Base-by-base conservation (phyloP, 148 eudicot genomes). In the Bassia scoparia region DNA sequence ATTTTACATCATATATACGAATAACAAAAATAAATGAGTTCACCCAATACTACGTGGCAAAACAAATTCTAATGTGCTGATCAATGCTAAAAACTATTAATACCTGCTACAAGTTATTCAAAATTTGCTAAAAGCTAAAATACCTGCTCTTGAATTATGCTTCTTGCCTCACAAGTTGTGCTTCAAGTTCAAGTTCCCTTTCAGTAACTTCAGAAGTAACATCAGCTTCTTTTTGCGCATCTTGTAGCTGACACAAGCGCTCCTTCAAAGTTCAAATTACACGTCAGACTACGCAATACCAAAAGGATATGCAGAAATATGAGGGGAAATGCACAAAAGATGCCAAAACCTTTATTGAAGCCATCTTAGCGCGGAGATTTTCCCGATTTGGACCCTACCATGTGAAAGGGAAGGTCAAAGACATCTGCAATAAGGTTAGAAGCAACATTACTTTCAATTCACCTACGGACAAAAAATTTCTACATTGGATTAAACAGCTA, bases 141-240 rank as follows among this genome's bases (percentile, higher is more conserved):
- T 90, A 96, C 99, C 96, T 96, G 99, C 80, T 96, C 99, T 79
- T 96, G 99, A 56, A 96, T 96, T 75, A 92, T 96, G 86, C 97
- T 92, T 82, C 99, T 87, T 67, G 99, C 97, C 86, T 96, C 69
- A 96, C 99, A 73, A 96, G 90, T 81, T 96, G 96, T 49, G 99
- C 97, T 84, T 96, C 97, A 80, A 96, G 89, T 84, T 96, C 99
- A 76, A 96, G 94, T 84, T 96, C 99, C 85, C 99, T 87, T 83
- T 96, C 97, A 77, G 89, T 88, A 63, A 84, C 99, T 76, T 96
- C 99, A 65, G 99, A 88, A 80, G 90, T 86, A 38, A 92, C 96
- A 76, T 96, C 99, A 74, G 94, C 85, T 76, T 49, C 94, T 75
- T 87, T 87, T 71, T 96, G 97, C 43, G 89, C 96, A 87, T 92